Base-by-base conservation (phyloP, 371 early-diverging fungal genomes). In the Mucor indicus region DNA sequence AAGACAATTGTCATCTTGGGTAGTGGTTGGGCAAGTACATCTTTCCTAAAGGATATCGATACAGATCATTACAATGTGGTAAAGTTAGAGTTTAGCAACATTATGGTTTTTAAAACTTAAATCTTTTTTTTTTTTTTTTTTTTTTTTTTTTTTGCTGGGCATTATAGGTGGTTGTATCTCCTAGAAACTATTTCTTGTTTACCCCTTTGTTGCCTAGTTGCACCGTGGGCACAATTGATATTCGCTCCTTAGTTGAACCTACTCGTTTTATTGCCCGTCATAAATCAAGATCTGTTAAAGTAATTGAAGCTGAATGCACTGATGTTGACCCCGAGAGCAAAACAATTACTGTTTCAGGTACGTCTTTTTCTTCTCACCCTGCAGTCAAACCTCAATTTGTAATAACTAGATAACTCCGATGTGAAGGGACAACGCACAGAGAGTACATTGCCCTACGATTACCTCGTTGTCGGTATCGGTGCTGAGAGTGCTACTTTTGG, bases 101-200 rank as follows among this genome's bases (percentile, higher is more conserved):
- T 23, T 4, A 47, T 33, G 12, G 16, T 20, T 19, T 20, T 13
- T 2, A 16, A 15, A 2, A 35, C 9, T 37, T 37, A 37, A 37
- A 7, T 32, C 21, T 15, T 35, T 29, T 27, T 5, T 22, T 23
- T 24, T 20, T 41, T 21, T 22, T 24, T 16, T 21, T 24, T 41
- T 19, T 24, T 24, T 8, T 24, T 12, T 12, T 24, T 8, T 13
- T 12, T 15, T 23, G 12, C n/a, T n/a, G n/a, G n/a, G n/a, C n/a
- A 32, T 21, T 40, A 15, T 30, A 82, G 80, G 84, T 87, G 4
- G 84, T 92, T 16, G 85, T 95, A 0, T 88, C 88, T 20, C 93
- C 93, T 12, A 81, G 90, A 50, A 94, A 93, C 70, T 96, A 93
- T 77, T 96, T 96, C 61, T 71, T 93, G 62, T 95, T 93, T 75